Percentiles rank a stretch among this genome's conserved stretches.
Evolutionary conservation across 805 yeast genomes (phyloP).

Genomic region (Yamadazyma olivae): DNA sequence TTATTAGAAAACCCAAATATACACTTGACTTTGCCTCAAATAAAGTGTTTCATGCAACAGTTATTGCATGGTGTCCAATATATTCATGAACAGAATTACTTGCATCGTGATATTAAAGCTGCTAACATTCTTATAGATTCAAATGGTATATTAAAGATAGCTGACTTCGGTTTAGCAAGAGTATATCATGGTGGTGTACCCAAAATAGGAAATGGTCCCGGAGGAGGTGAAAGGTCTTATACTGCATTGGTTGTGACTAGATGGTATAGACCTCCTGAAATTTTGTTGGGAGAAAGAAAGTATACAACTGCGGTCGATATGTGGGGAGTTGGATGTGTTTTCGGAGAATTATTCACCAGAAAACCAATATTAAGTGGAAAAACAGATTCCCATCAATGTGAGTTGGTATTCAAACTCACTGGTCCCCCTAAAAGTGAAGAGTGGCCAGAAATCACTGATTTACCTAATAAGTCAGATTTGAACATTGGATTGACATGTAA

Average conservation of each 20-base stretch:
- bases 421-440: constrained; percentile 69
- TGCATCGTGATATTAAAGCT: constrained; percentile 92
- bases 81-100: constrained; percentile 58
- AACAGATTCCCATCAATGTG: constrained; percentile 86
- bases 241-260: constrained; percentile 83
- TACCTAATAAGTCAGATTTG: constrained; percentile 54
- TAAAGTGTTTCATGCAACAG: constrained; percentile 81
- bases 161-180: constrained; percentile 95
- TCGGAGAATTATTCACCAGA: constrained; percentile 82
- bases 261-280: constrained; percentile 97
- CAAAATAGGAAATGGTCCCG: constrained; percentile 48
- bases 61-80: constrained; percentile 76
- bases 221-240: constrained; percentile 52
- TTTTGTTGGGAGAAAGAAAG: constrained; percentile 76
- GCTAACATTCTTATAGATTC: constrained; percentile 86
- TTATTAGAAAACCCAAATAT: constrained; percentile 76
- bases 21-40: constrained; percentile 57
- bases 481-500: constrained; percentile 43
- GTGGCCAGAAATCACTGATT: constrained; percentile 59
- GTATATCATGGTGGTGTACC: constrained; percentile 64
- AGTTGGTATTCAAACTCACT: constrained; percentile 70
- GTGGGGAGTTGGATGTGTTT: constrained; percentile 97
- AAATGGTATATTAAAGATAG: constrained; percentile 78
- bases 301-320: constrained; percentile 95
- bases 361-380: constrained; percentile 84